Evolutionary conservation across 2,329 filamentous ascomycete genomes (phyloP), one percentile per base, ranked within the genome.

Genomic region (Sporothrix mexicana): DNA sequence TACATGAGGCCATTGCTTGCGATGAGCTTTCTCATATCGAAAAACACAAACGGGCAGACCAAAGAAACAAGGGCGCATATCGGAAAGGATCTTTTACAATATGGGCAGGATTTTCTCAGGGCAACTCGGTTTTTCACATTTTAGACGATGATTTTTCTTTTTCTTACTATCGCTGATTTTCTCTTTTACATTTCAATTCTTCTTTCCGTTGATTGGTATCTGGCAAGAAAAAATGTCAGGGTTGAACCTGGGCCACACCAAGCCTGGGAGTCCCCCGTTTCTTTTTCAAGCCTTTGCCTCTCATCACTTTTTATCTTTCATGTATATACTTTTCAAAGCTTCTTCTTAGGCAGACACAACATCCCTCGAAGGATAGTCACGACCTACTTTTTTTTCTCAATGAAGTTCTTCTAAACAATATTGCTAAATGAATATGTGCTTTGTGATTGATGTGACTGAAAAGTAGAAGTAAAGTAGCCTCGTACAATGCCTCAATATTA

Each of bases 131-230:
- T 57, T 25, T 55, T 12, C 15, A 7, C 15, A 7, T 36, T 69
- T 69, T 55, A 69, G 45, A 67, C 45, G 45, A 49, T 67, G 62
- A 49, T 43, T 62, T 62, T 61, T 20, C 30, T 30, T 47, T 36
- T 36, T 25, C 55, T 59, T 36, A 30, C 25, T 59, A 3, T 36
- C 57, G 25, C 17, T 20, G 59, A 43, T 41, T 47, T 36, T 55
- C 43, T 10, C 57, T 8, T 30, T 30, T n/a, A n/a, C 12, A 1
- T n/a, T 57, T 57, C 17, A 55, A 10, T 57, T 45, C 13, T 30
- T 69, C 25, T 9, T 69, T 53, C 43, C 36, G 12, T 25, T 69
- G 49, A 53, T 30, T 51, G 66, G 47, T 9, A 15, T 36, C 30
- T 7, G 25, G 12, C 9, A 17, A 20, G 25, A 23, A 15, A 51